Base-by-base conservation (phyloP, 2,329 filamentous ascomycete genomes). In the Fusarium phyllophilum region DNA sequence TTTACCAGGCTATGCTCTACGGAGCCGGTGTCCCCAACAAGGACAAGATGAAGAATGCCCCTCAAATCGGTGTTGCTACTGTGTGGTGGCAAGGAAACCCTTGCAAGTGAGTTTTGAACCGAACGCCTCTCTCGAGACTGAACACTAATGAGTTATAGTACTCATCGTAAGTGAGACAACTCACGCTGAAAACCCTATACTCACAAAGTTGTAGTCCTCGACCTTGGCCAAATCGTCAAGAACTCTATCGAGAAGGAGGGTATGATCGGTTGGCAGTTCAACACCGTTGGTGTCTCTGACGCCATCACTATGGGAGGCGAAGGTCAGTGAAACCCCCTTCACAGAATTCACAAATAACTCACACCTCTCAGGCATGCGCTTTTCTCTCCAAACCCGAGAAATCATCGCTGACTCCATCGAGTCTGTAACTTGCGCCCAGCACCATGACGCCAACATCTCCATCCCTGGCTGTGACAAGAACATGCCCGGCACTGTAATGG, bases 71-170 rank as follows among this genome's bases (percentile, higher is more conserved):
- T 66, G 90, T 98, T 79, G 93, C 95, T 13, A 95, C 93, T 10
- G 94, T 98, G 9, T 98, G 95, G 95, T 98, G 95, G 95, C 95
- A 98, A 83, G 96, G 96, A 34, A 98, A 98, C 81, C 94, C 96
- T 42, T 98, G 95, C 90, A 97, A 97, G 92, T 94, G 83, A 84
- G 91, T 88, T 14, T 36, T n/a, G 17, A 55, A 39, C 22, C 8
- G 29, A n/a, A 26, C 45, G n/a, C n/a, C 38, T 18, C 8, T 17
- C 36, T 20, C 14, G 4, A n/a, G n/a, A 33, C 20, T 14, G 33
- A 20, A 63, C 39, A 36, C 73, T 77, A 52, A 78, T 46, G 24
- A 48, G 49, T 22, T 36, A 5, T 36, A 85, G 84, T 75, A 85
- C 82, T 39, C 84, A 85, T 77, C 79, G 84, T 85, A 76, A 81